phyloP scores from a whole-genome alignment of 345 rosid genomes.

The Gossypium australe region DNA sequence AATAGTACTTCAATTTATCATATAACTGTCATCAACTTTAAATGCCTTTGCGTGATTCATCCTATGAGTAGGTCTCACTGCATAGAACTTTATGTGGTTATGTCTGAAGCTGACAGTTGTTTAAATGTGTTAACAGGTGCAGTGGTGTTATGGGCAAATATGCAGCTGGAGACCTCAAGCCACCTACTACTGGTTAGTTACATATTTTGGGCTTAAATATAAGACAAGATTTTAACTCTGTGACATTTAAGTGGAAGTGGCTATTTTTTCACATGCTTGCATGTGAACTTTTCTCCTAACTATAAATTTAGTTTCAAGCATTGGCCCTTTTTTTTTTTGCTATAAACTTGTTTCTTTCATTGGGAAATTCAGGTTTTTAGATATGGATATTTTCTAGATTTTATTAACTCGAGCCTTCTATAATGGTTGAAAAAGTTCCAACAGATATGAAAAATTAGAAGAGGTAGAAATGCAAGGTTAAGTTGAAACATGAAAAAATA shows the following conservation, averaged over 20 bases:
- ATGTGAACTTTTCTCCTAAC: not conserved
- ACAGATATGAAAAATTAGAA: not conserved
- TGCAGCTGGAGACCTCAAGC: constrained; percentile 98
- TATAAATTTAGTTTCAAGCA: not conserved
- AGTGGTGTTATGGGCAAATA: constrained; percentile 99
- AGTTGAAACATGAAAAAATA: not conserved
- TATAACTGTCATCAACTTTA: not conserved
- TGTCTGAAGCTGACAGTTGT: not conserved
- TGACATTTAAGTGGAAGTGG: not conserved
- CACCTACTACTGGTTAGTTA: constrained; percentile 70
- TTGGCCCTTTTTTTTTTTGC: not conserved
- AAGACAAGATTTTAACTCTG: not conserved
- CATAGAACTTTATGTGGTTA: not conserved
- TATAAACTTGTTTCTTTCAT: not conserved
- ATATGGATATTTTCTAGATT: not conserved
- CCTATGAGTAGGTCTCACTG: not conserved
- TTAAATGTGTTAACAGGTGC: constrained; percentile 53
- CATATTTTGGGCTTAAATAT: not conserved
- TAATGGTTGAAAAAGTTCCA: not conserved
- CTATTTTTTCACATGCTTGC: not conserved
- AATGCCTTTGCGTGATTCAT: not conserved
- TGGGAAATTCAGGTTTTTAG: not conserved
- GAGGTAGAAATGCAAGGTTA: not conserved
- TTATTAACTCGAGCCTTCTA: not conserved
- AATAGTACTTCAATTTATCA: not conserved